Evolutionary conservation across 495 filamentous ascomycete genomes (phyloP), one percentile per base, ranked within the genome.

Genomic region (Trichocladium uniseriatum): DNA sequence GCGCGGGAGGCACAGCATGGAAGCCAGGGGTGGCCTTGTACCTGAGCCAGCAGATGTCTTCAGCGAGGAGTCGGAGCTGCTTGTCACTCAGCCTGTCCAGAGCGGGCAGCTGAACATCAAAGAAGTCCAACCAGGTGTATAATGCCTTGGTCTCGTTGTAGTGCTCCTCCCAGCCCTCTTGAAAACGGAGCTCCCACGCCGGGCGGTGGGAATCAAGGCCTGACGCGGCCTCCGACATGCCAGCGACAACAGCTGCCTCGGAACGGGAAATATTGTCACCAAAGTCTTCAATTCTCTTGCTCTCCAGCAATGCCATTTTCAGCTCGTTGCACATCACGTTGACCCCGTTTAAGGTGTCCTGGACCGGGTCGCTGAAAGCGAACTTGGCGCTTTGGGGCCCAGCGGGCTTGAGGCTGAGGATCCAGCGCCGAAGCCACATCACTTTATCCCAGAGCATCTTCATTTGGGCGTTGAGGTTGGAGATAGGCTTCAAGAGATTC

Each of bases 381-480:
- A 18, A 29, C 14, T 27, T 29, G 11, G 27, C 0, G 11, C 28
- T 8, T 1, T 32, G n/a, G n/a, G n/a, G n/a, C n/a, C n/a, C n/a
- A n/a, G n/a, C 13, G 14, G 36, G 11, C 3, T 27, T 14, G 24
- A 55, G 13, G 0, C n/a, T n/a, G 1, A 24, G 13, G 1, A 51
- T 45, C 48, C 48, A 55, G 9, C 18, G 37, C 1, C 20, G 6
- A 8, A 56, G 44, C 48, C 48, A 56, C 49, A 56, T 40, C 24
- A 20, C 16, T 31, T 56, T 56, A 31, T 56, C 53, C 44, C 47
- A 56, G 31, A 48, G 45, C 2, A 45, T 16, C 53, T 56, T 56
- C 29, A 49, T 27, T n/a, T 52, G 42, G 8, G 22, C n/a, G 32
- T 31, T 37, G 13, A 42, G 43, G 4, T 6, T 18, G 3, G 16